phyloP scores from a whole-genome alignment of 1,139 yeast species.

The Cylindricascospora bacillispora region DNA sequence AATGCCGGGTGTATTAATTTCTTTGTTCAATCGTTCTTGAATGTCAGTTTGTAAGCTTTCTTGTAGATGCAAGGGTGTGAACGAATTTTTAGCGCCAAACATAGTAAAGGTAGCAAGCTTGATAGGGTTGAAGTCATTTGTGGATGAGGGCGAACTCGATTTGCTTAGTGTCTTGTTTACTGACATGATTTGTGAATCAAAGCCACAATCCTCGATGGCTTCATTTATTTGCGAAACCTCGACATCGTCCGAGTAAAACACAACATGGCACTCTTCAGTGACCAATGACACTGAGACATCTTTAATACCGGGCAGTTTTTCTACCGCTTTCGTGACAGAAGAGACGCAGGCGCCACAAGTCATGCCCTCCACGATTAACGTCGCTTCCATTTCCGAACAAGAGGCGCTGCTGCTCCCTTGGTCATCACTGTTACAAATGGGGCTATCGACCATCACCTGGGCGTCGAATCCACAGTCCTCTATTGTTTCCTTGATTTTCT shows the following conservation, averaged over 20 bases:
- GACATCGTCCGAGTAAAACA: conserved; percentile 23
- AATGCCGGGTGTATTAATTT: background rate
- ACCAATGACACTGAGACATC: conserved; percentile 50
- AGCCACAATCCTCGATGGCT: conserved; percentile 63
- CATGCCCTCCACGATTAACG: conserved; percentile 46
- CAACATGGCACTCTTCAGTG: conserved; percentile 60
- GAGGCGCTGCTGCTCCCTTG: conserved; percentile 1
- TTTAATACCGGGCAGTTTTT: conserved; percentile 29
- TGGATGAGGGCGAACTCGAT: background rate
- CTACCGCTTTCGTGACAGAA: conserved; percentile 45
- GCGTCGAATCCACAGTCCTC: conserved; percentile 74
- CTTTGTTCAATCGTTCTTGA: too few species aligned
- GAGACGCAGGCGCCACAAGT: conserved; percentile 78
- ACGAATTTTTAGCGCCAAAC: background rate
- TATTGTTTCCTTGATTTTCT: conserved; percentile 34
- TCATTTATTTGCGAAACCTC: conserved; percentile 26
- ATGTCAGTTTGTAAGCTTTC: background rate
- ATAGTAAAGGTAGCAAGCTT: too few species aligned
- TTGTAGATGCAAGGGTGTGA: background rate
- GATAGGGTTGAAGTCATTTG: too few species aligned
- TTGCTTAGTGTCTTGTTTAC: background rate
- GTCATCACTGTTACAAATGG: background rate
- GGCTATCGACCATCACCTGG: conserved; percentile 17
- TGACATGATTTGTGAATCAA: conserved; percentile 36
- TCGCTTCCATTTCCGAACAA: background rate